Evolutionary conservation across 2,329 filamentous ascomycete species (phyloP).

Genomic region (Albophoma yamanashiensis): DNA sequence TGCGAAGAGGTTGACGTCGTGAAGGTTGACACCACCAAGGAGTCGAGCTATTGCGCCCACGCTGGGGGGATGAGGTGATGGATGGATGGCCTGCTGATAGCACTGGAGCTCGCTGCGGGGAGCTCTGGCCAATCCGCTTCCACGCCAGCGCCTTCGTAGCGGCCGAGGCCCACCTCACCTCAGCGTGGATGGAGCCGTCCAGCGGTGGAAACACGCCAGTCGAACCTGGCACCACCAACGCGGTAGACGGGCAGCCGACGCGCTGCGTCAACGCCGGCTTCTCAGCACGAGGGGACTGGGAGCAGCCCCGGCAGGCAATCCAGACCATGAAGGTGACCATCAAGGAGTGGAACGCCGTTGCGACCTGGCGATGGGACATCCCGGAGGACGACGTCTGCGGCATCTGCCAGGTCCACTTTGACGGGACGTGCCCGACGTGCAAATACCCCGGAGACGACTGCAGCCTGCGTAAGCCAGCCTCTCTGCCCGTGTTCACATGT

Average conservation of each 20-base stretch:
- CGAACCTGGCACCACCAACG: background rate
- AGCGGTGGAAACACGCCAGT: background rate
- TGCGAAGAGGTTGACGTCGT: background rate
- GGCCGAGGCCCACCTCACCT: background rate
- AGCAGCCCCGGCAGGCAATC: background rate
- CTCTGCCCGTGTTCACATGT: background rate
- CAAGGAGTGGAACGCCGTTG: constrained; percentile 85
- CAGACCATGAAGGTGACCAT: constrained; percentile 94
- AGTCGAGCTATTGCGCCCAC: background rate
- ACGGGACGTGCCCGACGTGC: constrained; percentile 95
- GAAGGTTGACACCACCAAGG: background rate
- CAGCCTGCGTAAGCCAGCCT: constrained; percentile 59
- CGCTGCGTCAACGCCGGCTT: background rate
- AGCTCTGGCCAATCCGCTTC: background rate
- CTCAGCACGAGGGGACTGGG: background rate
- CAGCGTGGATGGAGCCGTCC: background rate
- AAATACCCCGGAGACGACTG: constrained; percentile 97
- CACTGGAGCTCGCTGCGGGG: background rate
- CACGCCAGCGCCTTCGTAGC: background rate
- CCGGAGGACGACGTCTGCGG: constrained; percentile 96
- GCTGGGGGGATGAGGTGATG: background rate
- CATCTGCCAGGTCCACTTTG: constrained; percentile 96
- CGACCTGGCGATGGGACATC: constrained; percentile 96
- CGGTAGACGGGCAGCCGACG: background rate
- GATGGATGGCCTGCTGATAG: background rate